Percentiles rank a stretch among this genome's conserved stretches.
These are phyloP conservation scores for Asterophora lycoperdoides DNA, from an alignment of 768 basidiomycete genomes.

Conservation along the genomic window DNA sequence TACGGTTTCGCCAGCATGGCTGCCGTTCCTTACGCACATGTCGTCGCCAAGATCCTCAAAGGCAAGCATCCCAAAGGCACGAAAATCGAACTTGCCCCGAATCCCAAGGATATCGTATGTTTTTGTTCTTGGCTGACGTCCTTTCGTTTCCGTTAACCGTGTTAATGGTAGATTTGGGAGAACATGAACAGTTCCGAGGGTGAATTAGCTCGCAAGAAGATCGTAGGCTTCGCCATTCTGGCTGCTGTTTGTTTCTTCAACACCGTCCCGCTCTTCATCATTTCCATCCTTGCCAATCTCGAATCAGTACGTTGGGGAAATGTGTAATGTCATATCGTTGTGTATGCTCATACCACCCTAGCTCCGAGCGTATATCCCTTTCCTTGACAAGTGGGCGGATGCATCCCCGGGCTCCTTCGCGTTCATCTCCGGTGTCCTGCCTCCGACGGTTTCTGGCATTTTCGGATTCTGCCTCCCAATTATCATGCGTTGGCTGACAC, in stretches of 20 bases:
- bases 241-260: conserved; percentile 87
- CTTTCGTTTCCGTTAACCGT: conserved; percentile 1
- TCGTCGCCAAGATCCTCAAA: conserved; percentile 68
- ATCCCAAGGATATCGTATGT: conserved; percentile 83
- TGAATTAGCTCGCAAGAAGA: conserved; percentile 61
- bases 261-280: conserved; percentile 85
- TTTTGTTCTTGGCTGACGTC: conserved; percentile 2
- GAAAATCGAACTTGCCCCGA: conserved; percentile 70
- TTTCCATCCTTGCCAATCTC: conserved; percentile 91
- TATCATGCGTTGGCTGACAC: conserved; percentile 86
- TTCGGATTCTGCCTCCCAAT: conserved; percentile 91
- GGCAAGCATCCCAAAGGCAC: conserved; percentile 73
- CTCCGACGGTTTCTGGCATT: conserved; percentile 80
- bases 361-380: conserved; percentile 66
- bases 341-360: conserved; percentile 24
- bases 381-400: conserved; percentile 68
- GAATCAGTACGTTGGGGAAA: conserved; percentile 48
- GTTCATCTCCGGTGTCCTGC: conserved; percentile 87
- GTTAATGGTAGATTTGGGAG: conserved; percentile 66
- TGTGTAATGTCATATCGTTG: not conserved
- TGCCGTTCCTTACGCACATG: conserved; percentile 82
- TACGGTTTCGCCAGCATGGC: conserved; percentile 93
- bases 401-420: conserved; percentile 68
- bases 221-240: conserved; percentile 77
- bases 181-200: conserved; percentile 77